Evolutionary conservation across 306 rosid species (phyloP).

Genomic region (Rubus parviflorus): DNA sequence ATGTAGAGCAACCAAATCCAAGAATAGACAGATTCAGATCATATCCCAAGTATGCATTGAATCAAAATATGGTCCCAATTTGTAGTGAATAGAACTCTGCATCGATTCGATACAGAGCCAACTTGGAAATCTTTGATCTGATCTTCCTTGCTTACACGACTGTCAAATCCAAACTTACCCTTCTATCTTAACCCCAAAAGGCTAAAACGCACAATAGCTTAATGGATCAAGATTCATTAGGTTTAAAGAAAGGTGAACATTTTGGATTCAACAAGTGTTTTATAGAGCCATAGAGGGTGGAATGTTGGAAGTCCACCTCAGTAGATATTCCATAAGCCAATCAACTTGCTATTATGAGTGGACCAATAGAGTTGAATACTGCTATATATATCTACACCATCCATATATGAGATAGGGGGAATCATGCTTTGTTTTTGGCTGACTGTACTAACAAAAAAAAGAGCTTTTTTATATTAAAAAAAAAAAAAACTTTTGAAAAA

Average conservation of each 20-base stretch:
- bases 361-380: slow-evolving; percentile 13
- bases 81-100: background rate
- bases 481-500: slow-evolving; percentile 8
- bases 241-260: background rate
- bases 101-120: slow-evolving; percentile 9
- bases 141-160: background rate
- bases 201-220: slow-evolving; percentile 10
- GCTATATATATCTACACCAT: slow-evolving; percentile 18
- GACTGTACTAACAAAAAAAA: slow-evolving; percentile 29
- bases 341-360: slow-evolving; percentile 30
- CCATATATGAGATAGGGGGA: background rate
- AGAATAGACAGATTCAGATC: background rate
- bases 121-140: slow-evolving; percentile 1
- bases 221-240: background rate
- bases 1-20: background rate
- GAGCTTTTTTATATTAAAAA: slow-evolving; percentile 9
- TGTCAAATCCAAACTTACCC: slow-evolving; percentile 8
- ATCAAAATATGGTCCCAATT: background rate
- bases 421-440: slow-evolving; percentile 21
- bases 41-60: background rate
- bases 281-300: background rate
- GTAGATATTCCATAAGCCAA: slow-evolving; percentile 28
- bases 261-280: background rate
- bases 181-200: slow-evolving; percentile 2
- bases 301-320: slow-evolving; percentile 31